Conservation (phyloP, 495 filamentous ascomycete species). For the Penicillium odoratum region DNA sequence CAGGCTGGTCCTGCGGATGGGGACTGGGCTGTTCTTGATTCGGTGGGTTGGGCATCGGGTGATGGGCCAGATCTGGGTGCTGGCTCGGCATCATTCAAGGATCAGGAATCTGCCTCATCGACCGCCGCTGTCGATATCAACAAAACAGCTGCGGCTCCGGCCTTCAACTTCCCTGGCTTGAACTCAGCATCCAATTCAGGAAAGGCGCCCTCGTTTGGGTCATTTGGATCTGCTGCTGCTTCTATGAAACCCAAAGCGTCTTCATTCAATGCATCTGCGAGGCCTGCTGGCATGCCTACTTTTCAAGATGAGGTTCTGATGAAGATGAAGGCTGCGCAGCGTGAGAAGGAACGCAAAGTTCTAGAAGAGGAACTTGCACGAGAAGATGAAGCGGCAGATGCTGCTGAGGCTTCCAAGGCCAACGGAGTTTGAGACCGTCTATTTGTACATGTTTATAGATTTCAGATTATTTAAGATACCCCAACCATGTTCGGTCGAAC, state of each 20-base stretch:
- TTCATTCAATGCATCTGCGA: slow-evolving; percentile 29
- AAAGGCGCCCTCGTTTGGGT: slow-evolving; percentile 52
- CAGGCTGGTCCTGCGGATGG: slow-evolving; percentile 19
- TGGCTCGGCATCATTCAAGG: background rate
- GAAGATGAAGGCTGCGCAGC: slow-evolving; percentile 57
- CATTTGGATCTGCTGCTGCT: slow-evolving; percentile 43
- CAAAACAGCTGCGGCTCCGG: slow-evolving; percentile 24
- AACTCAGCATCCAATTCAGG: slow-evolving; percentile 32
- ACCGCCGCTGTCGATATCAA: slow-evolving; percentile 13
- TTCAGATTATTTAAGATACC: slow-evolving; percentile 13
- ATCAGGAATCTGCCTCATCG: background rate
- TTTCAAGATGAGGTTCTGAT: slow-evolving; percentile 62
- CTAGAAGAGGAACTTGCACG: slow-evolving; percentile 55
- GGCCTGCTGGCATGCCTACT: slow-evolving; percentile 43
- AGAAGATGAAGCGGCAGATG: slow-evolving; percentile 53
- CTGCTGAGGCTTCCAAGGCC: slow-evolving; percentile 35
- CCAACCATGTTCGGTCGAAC: slow-evolving; percentile 5
- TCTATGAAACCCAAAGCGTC: slow-evolving; percentile 31
- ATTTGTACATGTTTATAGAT: background rate
- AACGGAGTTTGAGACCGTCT: slow-evolving; percentile 5
- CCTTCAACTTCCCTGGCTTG: slow-evolving; percentile 40
- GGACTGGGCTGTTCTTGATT: slow-evolving; percentile 51
- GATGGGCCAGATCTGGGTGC: slow-evolving; percentile 47
- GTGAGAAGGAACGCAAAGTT: slow-evolving; percentile 54
- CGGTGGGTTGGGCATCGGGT: slow-evolving; percentile 57